Evolutionary conservation across 345 rosid species (phyloP).

Genomic region (Salix koriyanagi): DNA sequence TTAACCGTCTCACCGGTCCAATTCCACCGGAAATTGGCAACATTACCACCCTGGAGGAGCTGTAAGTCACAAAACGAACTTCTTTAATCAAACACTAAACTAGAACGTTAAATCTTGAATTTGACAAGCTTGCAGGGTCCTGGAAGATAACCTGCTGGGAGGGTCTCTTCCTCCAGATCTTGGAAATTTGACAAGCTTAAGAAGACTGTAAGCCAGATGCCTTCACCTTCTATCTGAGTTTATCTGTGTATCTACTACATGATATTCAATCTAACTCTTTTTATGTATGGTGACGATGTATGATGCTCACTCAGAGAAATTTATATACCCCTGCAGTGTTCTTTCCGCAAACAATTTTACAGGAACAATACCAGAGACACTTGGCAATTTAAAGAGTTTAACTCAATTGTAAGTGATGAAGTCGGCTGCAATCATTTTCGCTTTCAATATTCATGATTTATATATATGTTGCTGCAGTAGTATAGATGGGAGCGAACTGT

Average conservation of each 20-base stretch:
- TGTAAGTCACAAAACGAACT: slow-evolving; percentile 43
- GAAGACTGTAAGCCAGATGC: slow-evolving; percentile 42
- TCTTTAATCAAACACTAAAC: neutral
- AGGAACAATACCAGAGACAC: slow-evolving; percentile 64
- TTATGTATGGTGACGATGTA: neutral
- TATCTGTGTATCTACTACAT: neutral
- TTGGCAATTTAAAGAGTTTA: slow-evolving; percentile 55
- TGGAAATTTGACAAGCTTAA: slow-evolving; percentile 51
- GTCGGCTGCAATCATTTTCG: neutral
- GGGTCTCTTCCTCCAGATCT: slow-evolving; percentile 60
- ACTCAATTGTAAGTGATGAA: slow-evolving; percentile 57
- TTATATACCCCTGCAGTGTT: slow-evolving; percentile 28
- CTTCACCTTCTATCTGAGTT: neutral
- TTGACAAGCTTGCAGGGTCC: slow-evolving; percentile 35
- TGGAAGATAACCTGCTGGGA: slow-evolving; percentile 56
- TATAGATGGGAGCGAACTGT: slow-evolving; percentile 67
- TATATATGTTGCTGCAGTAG: slow-evolving; percentile 34
- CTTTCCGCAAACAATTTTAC: slow-evolving; percentile 73
- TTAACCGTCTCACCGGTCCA: slow-evolving; percentile 61
- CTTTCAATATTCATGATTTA: neutral
- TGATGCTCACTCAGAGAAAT: neutral
- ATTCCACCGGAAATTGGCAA: slow-evolving; percentile 59
- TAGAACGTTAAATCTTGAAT: neutral
- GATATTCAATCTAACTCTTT: neutral
- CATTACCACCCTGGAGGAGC: slow-evolving; percentile 42